Evolutionary conservation across 1,284 basidiomycete species (phyloP).

Genomic region (Trametes hirsuta): DNA sequence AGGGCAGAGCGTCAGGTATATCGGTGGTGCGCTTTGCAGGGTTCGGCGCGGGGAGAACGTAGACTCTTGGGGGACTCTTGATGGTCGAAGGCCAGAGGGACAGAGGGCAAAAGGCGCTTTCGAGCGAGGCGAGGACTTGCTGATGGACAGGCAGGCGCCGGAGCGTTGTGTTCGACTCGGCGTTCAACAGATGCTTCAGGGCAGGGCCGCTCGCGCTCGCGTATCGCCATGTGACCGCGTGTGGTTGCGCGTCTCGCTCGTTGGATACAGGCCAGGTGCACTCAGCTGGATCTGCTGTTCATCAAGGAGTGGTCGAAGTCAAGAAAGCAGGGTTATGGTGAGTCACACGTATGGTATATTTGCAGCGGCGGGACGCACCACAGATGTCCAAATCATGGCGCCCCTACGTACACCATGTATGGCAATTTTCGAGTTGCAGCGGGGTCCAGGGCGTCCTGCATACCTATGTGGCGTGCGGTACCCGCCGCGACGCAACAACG

Average conservation of each 20-base stretch:
- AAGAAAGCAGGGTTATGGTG: too few species aligned
- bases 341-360: too few species aligned
- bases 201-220: slow-evolving; percentile 23
- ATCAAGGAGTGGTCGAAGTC: too few species aligned
- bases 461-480: too few species aligned
- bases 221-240: slow-evolving; percentile 27
- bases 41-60: background rate
- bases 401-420: too few species aligned
- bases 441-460: too few species aligned
- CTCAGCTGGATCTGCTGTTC: too few species aligned
- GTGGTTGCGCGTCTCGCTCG: background rate
- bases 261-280: background rate
- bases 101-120: slow-evolving; percentile 8
- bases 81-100: slow-evolving; percentile 2
- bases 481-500: too few species aligned
- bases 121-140: background rate
- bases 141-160: slow-evolving; percentile 7
- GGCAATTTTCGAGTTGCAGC: too few species aligned
- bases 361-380: too few species aligned
- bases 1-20: background rate
- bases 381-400: too few species aligned
- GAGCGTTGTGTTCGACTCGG: slow-evolving; percentile 16
- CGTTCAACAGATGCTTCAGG: slow-evolving; percentile 24
- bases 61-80: background rate
- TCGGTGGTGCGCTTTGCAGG: background rate